Base-by-base conservation (phyloP, 2,329 filamentous ascomycete genomes). In the Alternaria novae-zelandiae region DNA sequence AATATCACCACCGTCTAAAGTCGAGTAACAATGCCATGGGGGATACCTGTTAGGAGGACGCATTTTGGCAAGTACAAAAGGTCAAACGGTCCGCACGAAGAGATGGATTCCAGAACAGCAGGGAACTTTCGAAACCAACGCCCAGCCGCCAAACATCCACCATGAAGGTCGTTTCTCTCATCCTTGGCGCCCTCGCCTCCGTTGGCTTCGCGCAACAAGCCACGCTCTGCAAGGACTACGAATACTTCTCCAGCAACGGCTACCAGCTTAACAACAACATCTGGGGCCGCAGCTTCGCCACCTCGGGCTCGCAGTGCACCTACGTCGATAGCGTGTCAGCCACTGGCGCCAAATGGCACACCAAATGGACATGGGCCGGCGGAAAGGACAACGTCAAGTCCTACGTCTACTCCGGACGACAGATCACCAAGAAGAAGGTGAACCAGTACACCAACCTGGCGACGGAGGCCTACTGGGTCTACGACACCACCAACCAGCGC, bases 181-280 rank as follows among this genome's bases (percentile, higher is more conserved):
- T 63, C 36, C 30, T 63, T n/a, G 45, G 50, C 50, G 61, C 57
- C 17, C 43, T 63, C 46, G 50, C 56, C 20, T 60, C 61, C 20
- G 17, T 63, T 6, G 26, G 26, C 26, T 49, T 41, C 21, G 59
- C 59, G 11, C 59, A 61, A 10, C 59, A 61, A 32, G 60, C 65
- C 1, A 61, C 65, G 11, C 63, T 73, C 21, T 74, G 70, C 64
- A 44, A 53, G 5, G 67, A 73, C 47, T 73, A 70, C 54, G 59
- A 57, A 20, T 71, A 71, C 62, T 69, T 63, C 26, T 54, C 66
- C 3, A 61, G 67, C 59, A 71, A 69, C 49, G 69, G 71, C 15
- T 74, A 73, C 46, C 61, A 71, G 46, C 63, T 73, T 41, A 66
- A 69, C 65, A 74, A 73, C 69, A 73, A 74, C 65, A 62, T 68